Evolutionary conservation across 208 protist genomes (phyloP).

Genomic region (Crithidia brevicula): DNA sequence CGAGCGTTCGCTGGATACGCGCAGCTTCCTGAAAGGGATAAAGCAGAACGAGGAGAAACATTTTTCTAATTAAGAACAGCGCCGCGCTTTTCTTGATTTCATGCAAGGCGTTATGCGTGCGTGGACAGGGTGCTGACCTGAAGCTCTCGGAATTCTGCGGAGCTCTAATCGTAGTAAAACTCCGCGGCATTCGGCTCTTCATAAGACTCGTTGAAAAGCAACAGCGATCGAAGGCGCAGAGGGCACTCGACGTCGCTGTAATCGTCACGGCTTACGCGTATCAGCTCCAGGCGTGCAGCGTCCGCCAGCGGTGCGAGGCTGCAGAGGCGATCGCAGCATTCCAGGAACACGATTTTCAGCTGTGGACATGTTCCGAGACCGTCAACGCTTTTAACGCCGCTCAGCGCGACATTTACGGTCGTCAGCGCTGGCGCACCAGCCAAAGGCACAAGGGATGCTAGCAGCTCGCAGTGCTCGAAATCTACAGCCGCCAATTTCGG

Average conservation of each 20-base stretch:
- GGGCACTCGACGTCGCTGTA: constrained; percentile 4
- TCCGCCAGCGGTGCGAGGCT: constrained; percentile 2
- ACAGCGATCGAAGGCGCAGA: neutral
- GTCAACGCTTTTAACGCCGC: constrained; percentile 1
- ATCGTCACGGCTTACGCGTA: neutral
- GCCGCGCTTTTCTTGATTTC: no score
- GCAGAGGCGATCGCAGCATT: neutral
- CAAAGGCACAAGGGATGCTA: neutral
- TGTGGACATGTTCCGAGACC: constrained; percentile 12
- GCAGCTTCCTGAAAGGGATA: no score
- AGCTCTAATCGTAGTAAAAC: neutral
- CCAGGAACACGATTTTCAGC: constrained; percentile 8
- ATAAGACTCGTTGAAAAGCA: neutral
- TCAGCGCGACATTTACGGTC: constrained; percentile 4
- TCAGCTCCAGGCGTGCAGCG: neutral
- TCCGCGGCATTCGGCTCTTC: constrained; percentile 2
- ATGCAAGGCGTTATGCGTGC: no score
- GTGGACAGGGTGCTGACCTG: no score
- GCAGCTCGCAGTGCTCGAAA: constrained; percentile 2
- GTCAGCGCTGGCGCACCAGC: constrained; percentile 14
- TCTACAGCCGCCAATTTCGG: constrained; percentile 6
- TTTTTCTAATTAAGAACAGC: no score
- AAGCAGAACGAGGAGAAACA: no score
- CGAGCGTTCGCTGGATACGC: no score
- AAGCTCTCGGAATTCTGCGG: constrained; percentile 3